phyloP scores from a whole-genome alignment of 106 monocot species.

The Ottelia alismoides region DNA sequence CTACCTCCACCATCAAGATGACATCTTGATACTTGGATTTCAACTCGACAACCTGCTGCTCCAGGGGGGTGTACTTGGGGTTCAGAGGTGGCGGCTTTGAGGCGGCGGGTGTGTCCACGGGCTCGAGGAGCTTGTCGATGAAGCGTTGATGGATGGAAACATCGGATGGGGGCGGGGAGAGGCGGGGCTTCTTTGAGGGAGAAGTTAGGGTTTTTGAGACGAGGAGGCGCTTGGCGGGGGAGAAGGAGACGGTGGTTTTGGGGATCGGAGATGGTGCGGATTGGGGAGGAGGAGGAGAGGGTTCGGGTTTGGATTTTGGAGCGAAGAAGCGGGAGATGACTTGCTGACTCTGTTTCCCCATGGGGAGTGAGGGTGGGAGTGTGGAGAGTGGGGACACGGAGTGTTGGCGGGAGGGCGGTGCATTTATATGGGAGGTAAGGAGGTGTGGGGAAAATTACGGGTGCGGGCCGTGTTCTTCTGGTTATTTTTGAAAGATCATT shows the following conservation, averaged over 20 bases:
- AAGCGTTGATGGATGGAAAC: constrained; percentile 37
- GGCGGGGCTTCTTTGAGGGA: constrained; percentile 15
- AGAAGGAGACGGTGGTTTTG: constrained; percentile 68
- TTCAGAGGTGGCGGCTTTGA: constrained; percentile 6
- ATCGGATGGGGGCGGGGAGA: constrained; percentile 5
- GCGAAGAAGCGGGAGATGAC: constrained; percentile 92
- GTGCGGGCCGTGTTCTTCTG: too few relatives aligned
- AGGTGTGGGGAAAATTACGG: too few relatives aligned
- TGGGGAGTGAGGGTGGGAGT: constrained; percentile 6
- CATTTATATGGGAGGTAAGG: too few relatives aligned
- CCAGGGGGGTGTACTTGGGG: constrained; percentile 64
- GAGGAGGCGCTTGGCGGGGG: constrained; percentile 31
- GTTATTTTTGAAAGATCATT: too few relatives aligned
- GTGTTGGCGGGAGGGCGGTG: too few relatives aligned
- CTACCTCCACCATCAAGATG: constrained; percentile 87
- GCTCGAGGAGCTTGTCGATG: constrained; percentile 26
- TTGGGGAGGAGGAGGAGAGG: neutral
- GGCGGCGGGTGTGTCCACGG: constrained; percentile 7
- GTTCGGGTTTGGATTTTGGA: constrained; percentile 28
- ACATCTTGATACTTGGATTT: constrained; percentile 73
- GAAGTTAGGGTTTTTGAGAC: constrained; percentile 23
- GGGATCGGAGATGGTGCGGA: constrained; percentile 22
- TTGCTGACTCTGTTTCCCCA: constrained; percentile 91
- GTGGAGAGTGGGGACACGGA: neutral
- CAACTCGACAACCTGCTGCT: constrained; percentile 82